Conservation (phyloP, 768 basidiomycete species). For the Antrodiella citrinella region DNA sequence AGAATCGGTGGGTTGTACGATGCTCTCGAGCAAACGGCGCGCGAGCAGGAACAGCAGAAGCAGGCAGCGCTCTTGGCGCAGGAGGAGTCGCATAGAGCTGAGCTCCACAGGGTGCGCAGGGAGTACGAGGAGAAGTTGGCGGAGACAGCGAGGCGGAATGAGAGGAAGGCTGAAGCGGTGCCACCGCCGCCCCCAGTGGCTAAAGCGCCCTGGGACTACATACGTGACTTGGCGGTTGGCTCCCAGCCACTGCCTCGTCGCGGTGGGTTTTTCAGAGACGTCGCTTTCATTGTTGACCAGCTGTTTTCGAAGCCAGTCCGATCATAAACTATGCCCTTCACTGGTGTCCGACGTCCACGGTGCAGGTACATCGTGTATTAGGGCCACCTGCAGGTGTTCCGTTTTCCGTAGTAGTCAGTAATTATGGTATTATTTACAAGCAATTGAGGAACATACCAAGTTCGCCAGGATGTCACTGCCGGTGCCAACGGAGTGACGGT, state of each 20-base stretch:
- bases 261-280: neutral
- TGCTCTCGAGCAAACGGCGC: slow-evolving; percentile 11
- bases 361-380: neutral
- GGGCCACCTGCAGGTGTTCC: too few species aligned
- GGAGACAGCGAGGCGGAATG: neutral
- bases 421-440: neutral
- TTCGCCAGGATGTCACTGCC: neutral
- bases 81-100: slow-evolving; percentile 2
- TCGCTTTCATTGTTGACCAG: neutral
- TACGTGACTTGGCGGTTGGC: neutral
- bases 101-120: slow-evolving; percentile 6
- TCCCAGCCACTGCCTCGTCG: neutral
- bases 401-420: neutral
- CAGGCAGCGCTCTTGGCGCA: slow-evolving; percentile 3
- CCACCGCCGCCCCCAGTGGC: neutral
- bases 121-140: slow-evolving; percentile 8
- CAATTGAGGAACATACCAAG: neutral
- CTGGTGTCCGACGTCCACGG: neutral
- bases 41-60: slow-evolving; percentile 30
- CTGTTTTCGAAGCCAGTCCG: neutral
- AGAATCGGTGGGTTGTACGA: slow-evolving; percentile 18
- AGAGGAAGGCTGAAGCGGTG: neutral
- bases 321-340: neutral
- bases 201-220: neutral
- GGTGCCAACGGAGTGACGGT: neutral